These are phyloP conservation scores for Scheffersomyces coipomensis DNA, from an alignment of 805 yeast species.

Conservation along the genomic window DNA sequence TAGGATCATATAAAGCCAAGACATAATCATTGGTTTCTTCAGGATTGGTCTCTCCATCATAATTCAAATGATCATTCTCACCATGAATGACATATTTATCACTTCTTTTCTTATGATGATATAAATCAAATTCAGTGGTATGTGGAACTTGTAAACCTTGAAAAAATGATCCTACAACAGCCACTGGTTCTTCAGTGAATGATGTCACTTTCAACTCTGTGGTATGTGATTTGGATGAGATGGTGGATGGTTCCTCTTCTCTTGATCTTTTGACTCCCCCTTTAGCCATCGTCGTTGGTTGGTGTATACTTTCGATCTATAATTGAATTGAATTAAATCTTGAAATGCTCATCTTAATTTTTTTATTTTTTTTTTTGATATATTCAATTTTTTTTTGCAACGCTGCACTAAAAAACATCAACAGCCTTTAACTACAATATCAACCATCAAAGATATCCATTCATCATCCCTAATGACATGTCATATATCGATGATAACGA, in stretches of 20 bases:
- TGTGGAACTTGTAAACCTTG: conserved; percentile 69
- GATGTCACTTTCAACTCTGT: conserved; percentile 40
- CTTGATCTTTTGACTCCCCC: not conserved
- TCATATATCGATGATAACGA: conserved; percentile 4
- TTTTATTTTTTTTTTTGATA: no score
- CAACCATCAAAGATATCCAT: no score
- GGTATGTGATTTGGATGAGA: conserved; percentile 27
- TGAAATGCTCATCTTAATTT: no score
- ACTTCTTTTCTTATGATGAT: conserved; percentile 45
- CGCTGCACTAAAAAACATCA: no score
- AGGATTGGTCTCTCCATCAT: conserved; percentile 53
- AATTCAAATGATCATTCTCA: conserved; percentile 69
- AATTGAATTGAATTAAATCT: no score
- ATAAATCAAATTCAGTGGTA: conserved; percentile 61
- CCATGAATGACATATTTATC: conserved; percentile 65
- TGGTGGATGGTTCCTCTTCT: no score
- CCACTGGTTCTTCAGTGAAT: conserved; percentile 42
- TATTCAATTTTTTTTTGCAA: no score
- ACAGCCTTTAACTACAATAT: no score
- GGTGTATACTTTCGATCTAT: no score
- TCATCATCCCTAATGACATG: no score
- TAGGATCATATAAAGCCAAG: conserved; percentile 75
- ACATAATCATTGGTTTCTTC: conserved; percentile 51
- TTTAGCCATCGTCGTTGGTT: no score
- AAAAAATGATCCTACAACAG: conserved; percentile 71